Percentiles rank a stretch among this genome's conserved stretches.
These are phyloP conservation scores for Fagopyrum homotropicum DNA, from an alignment of 148 eudicot species.

Conservation along the genomic window DNA sequence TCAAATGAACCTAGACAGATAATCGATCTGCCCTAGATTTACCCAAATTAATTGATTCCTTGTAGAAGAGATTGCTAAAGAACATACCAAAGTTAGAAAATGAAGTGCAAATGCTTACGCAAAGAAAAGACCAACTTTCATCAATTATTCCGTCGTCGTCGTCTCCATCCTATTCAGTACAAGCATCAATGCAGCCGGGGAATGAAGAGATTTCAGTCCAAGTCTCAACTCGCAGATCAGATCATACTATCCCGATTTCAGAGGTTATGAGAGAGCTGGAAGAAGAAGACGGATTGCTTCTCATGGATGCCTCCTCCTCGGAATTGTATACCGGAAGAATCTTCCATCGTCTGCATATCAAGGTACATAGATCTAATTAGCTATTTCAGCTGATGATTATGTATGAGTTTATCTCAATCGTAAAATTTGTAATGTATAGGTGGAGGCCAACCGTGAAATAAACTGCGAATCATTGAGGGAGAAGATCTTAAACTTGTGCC, in stretches of 20 bases:
- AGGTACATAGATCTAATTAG: conserved; percentile 24
- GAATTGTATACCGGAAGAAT: conserved; percentile 38
- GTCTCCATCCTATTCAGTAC: conserved; percentile 14
- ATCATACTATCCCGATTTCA: conserved; percentile 20
- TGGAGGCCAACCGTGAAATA: not conserved
- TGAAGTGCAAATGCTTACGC: conserved; percentile 42
- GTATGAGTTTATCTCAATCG: not conserved
- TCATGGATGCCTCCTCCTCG: conserved; percentile 44
- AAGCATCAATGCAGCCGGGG: conserved; percentile 21
- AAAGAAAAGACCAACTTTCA: conserved; percentile 33
- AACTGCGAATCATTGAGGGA: not conserved
- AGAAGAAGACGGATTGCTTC: conserved; percentile 31
- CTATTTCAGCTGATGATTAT: not conserved
- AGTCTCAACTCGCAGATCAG: conserved; percentile 28
- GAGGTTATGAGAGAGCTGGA: conserved; percentile 37
- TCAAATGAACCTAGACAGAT: too few relatives aligned
- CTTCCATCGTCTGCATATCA: conserved; percentile 54
- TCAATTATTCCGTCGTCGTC: not conserved
- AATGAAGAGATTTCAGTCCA: conserved; percentile 36
- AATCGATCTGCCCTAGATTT: too few relatives aligned
- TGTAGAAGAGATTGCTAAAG: conserved; percentile 29
- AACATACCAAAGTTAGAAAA: conserved; percentile 75
- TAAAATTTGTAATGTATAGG: not conserved
- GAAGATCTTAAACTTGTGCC: not conserved
- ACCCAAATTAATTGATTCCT: conserved; percentile 13